phyloP scores from a whole-genome alignment of 2,329 filamentous ascomycete species.

The Pseudohalonectria lignicola region DNA sequence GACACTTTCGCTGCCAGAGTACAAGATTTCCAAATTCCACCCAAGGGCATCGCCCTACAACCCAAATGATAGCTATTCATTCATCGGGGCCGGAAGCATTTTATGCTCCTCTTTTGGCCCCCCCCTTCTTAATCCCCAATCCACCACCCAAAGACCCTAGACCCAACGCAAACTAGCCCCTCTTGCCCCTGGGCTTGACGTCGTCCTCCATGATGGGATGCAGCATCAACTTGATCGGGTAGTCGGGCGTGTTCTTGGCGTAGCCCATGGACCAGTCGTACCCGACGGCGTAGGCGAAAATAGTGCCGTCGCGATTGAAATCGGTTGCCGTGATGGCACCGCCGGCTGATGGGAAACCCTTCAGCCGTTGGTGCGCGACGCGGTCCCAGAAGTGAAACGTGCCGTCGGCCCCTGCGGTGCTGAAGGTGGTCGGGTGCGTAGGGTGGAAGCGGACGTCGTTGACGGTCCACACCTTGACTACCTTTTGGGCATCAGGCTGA shows the following conservation, averaged over 20 bases:
- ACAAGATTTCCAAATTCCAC: no score
- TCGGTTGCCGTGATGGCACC: slow-evolving; percentile 50
- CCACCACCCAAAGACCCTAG: no score
- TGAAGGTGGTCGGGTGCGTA: slow-evolving; percentile 10
- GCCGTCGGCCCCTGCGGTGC: slow-evolving; percentile 23
- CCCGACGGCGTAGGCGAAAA: slow-evolving; percentile 50
- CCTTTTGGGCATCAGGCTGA: slow-evolving; percentile 4
- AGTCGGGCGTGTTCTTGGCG: slow-evolving; percentile 12
- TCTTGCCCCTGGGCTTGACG: no score
- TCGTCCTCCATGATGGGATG: slow-evolving; percentile 14
- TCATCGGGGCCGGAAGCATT: no score
- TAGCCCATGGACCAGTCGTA: slow-evolving; percentile 67
- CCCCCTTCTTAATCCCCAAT: no score
- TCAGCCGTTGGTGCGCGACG: slow-evolving; percentile 33
- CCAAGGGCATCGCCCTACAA: no score
- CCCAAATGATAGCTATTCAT: no score
- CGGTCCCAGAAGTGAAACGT: slow-evolving; percentile 44
- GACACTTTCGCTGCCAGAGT: no score
- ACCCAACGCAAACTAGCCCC: no score
- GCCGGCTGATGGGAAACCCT: slow-evolving; percentile 32
- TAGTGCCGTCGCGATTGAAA: slow-evolving; percentile 48
- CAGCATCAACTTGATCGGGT: slow-evolving; percentile 16
- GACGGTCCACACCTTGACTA: slow-evolving; percentile 18
- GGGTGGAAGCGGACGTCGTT: slow-evolving; percentile 21
- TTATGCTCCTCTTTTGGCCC: no score